phyloP scores from a whole-genome alignment of 257 asterid species.

The Sherardia arvensis region DNA sequence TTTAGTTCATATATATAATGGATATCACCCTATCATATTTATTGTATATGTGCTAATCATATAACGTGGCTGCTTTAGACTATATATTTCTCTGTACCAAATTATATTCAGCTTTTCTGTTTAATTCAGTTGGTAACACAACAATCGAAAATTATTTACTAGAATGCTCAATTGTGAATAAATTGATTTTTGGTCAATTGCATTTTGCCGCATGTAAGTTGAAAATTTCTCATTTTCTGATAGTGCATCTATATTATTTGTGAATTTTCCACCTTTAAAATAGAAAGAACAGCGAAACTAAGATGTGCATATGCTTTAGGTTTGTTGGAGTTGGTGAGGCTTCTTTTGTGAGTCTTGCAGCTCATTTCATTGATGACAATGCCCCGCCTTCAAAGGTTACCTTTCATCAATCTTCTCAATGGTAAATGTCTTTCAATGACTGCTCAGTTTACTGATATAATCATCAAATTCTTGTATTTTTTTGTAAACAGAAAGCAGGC shows the following conservation, averaged over 20 bases:
- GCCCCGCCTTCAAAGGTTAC: conserved; percentile 84
- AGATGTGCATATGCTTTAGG: conserved; percentile 32
- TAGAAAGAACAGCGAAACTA: not conserved
- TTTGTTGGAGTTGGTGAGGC: conserved; percentile 99
- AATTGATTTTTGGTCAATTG: conserved; percentile 69
- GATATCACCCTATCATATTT: too few species aligned
- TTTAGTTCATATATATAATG: too few species aligned
- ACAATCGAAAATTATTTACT: too few species aligned
- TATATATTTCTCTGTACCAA: too few species aligned
- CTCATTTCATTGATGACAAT: conserved; percentile 97
- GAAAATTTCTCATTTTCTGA: conserved; percentile 6
- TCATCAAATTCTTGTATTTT: not conserved
- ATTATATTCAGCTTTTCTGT: too few species aligned
- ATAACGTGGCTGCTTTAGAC: too few species aligned
- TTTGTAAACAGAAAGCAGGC: conserved; percentile 83
- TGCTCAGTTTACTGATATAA: not conserved
- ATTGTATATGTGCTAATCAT: too few species aligned
- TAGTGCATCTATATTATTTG: not conserved
- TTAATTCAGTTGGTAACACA: too few species aligned
- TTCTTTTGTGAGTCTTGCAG: conserved; percentile 92
- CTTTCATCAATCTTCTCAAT: not conserved
- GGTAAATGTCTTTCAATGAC: not conserved
- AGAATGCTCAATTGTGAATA: too few species aligned
- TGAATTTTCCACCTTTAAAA: conserved; percentile 4
- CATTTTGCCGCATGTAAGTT: conserved; percentile 80